phyloP scores from a whole-genome alignment of 2,329 filamentous ascomycete genomes.

The Apiospora aurea region DNA sequence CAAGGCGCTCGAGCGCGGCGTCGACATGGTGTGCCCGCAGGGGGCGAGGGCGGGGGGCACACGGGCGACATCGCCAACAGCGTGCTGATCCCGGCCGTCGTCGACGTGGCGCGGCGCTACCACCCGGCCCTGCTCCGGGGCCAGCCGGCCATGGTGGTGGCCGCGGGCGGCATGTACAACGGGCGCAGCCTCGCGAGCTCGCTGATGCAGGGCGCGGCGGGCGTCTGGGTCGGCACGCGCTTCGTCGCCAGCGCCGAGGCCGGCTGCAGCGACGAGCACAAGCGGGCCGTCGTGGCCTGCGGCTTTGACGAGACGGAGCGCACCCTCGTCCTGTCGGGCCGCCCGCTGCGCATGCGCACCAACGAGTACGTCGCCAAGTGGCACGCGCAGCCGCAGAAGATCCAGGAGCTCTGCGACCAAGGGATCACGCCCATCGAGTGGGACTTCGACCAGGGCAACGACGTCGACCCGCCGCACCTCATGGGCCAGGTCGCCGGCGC shows the following conservation, averaged over 20 bases:
- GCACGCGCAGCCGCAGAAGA: slow-evolving; percentile 78
- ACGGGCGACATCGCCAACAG: slow-evolving; percentile 86
- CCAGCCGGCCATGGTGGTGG: slow-evolving; percentile 78
- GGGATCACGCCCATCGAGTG: slow-evolving; percentile 83
- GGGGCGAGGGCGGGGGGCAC: slow-evolving; percentile 94
- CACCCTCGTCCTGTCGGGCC: slow-evolving; percentile 82
- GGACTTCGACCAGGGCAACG: slow-evolving; percentile 82
- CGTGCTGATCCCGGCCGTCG: slow-evolving; percentile 87
- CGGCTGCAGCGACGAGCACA: slow-evolving; percentile 81
- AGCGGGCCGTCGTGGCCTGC: slow-evolving; percentile 82
- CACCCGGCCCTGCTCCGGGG: slow-evolving; percentile 74
- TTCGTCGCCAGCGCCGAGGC: slow-evolving; percentile 88
- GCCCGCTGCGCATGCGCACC: slow-evolving; percentile 79
- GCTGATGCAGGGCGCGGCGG: slow-evolving; percentile 86
- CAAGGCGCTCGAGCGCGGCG: slow-evolving; percentile 85
- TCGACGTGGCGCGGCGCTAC: slow-evolving; percentile 80
- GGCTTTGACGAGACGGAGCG: slow-evolving; percentile 80
- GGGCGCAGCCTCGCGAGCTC: slow-evolving; percentile 81
- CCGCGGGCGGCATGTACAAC: slow-evolving; percentile 86
- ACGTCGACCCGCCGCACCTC: slow-evolving; percentile 85
- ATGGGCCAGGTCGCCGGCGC: slow-evolving; percentile 93
- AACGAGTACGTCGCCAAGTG: slow-evolving; percentile 86
- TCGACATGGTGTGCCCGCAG: slow-evolving; percentile 91
- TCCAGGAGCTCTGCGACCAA: slow-evolving; percentile 75
- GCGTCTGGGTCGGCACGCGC: slow-evolving; percentile 93